phyloP scores from a whole-genome alignment of 2,329 filamentous ascomycete genomes.

The Fusarium pininemorale region DNA sequence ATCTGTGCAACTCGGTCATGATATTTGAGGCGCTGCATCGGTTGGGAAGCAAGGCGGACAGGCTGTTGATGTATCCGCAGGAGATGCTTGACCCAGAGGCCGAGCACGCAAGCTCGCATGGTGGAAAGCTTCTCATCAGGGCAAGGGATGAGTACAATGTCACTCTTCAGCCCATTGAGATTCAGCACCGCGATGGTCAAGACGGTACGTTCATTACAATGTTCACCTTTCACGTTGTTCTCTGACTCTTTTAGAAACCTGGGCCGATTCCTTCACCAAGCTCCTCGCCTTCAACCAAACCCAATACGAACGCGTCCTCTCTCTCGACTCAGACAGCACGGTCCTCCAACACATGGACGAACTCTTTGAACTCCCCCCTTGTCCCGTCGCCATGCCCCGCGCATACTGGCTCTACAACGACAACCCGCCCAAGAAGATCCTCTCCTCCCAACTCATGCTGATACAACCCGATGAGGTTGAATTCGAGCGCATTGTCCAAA shows the following conservation, averaged over 20 bases:
- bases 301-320: conserved; percentile 61
- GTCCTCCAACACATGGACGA: conserved; percentile 74
- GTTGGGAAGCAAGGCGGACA: conserved; percentile 54
- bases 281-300: conserved; percentile 74
- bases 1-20: conserved; percentile 62
- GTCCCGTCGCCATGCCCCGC: conserved; percentile 72
- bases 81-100: conserved; percentile 46
- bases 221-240: fast-evolving
- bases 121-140: conserved; percentile 47
- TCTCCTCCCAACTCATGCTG: conserved; percentile 70
- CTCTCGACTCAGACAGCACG: conserved; percentile 71
- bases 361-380: conserved; percentile 72
- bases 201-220: conserved; percentile 45
- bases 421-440: conserved; percentile 50
- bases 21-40: conserved; percentile 56
- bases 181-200: conserved; percentile 49
- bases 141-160: conserved; percentile 57
- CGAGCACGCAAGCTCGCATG: neutral
- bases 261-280: conserved; percentile 74
- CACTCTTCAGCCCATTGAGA: conserved; percentile 53
- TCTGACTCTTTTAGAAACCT: conserved; percentile 53
- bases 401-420: conserved; percentile 74
- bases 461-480: conserved; percentile 66
- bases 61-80: conserved; percentile 58
- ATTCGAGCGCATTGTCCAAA: conserved; percentile 51